These are phyloP conservation scores for Colletotrichum sp. DNA, from an alignment of 2,329 filamentous ascomycete species.

Conservation along the genomic window DNA sequence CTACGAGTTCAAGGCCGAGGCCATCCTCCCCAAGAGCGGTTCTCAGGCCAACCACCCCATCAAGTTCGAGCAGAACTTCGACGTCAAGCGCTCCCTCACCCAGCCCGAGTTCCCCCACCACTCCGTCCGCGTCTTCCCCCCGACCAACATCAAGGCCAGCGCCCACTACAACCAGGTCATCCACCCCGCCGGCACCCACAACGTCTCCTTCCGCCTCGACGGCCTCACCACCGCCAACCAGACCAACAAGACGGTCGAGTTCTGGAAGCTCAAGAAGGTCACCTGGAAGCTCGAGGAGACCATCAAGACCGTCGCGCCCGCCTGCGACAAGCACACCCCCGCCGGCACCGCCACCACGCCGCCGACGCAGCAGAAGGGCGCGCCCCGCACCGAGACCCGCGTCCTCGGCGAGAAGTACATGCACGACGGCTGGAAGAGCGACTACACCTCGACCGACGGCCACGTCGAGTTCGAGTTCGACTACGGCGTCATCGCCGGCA, in stretches of 20 bases:
- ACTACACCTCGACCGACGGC: conserved; percentile 57
- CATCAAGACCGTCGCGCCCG: conserved; percentile 77
- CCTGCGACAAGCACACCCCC: conserved; percentile 77
- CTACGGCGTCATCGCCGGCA: conserved; percentile 55
- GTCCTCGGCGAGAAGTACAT: conserved; percentile 82
- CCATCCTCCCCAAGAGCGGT: conserved; percentile 55
- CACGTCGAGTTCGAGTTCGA: conserved; percentile 82
- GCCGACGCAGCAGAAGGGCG: conserved; percentile 60
- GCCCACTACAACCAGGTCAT: conserved; percentile 84
- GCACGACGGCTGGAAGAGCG: conserved; percentile 88
- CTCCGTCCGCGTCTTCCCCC: conserved; percentile 92
- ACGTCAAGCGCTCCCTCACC: conserved; percentile 78
- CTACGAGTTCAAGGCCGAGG: conserved; percentile 78
- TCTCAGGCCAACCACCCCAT: conserved; percentile 38
- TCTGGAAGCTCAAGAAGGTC: conserved; percentile 89
- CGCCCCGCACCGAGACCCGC: conserved; percentile 76
- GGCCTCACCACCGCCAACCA: conserved; percentile 78
- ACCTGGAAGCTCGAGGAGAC: conserved; percentile 94
- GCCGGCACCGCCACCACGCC: conserved; percentile 42
- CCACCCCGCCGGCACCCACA: conserved; percentile 84
- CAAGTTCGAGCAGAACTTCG: conserved; percentile 70
- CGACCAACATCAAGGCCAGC: conserved; percentile 89
- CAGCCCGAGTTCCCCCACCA: conserved; percentile 81
- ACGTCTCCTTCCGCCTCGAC: conserved; percentile 79
- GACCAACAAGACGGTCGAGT: conserved; percentile 73